A percentile compares a stretch with the other conserved stretches of the same genome.
Evolutionary conservation across 805 yeast genomes (phyloP).

Genomic region (Metschnikowia henanensis): DNA sequence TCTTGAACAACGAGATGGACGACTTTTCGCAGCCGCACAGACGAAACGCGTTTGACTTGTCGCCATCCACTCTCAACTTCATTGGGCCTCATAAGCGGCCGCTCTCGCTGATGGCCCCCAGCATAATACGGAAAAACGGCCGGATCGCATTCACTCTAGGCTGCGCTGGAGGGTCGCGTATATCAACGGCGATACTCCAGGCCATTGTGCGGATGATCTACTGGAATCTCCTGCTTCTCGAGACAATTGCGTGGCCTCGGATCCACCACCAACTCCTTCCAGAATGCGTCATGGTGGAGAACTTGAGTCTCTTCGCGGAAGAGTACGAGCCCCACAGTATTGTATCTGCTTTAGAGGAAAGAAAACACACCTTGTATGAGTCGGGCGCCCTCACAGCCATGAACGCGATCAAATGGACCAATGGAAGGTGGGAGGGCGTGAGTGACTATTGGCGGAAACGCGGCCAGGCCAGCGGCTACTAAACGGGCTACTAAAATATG

Average conservation of each 20-base stretch:
- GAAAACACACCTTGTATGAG: slow-evolving; percentile 30
- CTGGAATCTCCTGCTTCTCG: slow-evolving; percentile 57
- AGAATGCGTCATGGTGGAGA: slow-evolving; percentile 61
- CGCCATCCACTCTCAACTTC: slow-evolving; percentile 80
- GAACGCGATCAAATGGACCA: slow-evolving; percentile 46
- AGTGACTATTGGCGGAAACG: slow-evolving; percentile 89
- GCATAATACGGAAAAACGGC: slow-evolving; percentile 42
- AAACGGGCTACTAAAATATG: too few relatives aligned
- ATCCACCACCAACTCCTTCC: slow-evolving; percentile 91
- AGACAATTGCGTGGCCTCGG: slow-evolving; percentile 77
- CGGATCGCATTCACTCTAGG: slow-evolving; percentile 62
- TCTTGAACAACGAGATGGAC: slow-evolving; percentile 91
- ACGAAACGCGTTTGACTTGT: slow-evolving; percentile 74
- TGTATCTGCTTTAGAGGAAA: slow-evolving; percentile 38
- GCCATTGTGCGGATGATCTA: slow-evolving; percentile 69
- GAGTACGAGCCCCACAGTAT: slow-evolving; percentile 35
- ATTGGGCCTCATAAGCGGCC: slow-evolving; percentile 80
- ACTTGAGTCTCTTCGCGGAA: slow-evolving; percentile 37
- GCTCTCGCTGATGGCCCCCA: slow-evolving; percentile 78
- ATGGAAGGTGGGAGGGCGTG: slow-evolving; percentile 62
- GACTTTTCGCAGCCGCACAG: slow-evolving; percentile 78
- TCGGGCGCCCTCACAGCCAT: slow-evolving; percentile 41
- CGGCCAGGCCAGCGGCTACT: slow-evolving; percentile 72
- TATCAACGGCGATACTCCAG: slow-evolving; percentile 79
- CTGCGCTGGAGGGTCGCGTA: slow-evolving; percentile 93